Conservation (phyloP, 140 eudicot species). For the Ambrosia hybrid region DNA sequence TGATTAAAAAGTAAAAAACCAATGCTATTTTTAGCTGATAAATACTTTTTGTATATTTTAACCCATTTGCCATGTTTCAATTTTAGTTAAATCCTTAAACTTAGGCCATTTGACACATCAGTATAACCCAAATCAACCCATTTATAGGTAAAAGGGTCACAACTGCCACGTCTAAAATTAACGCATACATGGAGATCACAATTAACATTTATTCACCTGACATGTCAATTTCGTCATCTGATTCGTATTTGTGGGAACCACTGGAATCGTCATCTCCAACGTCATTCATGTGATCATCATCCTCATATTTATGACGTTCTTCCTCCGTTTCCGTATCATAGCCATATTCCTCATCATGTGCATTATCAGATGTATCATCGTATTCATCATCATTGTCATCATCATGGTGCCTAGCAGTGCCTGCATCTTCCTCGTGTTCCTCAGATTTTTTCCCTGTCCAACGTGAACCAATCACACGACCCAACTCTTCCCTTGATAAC, state of each 20-base stretch:
- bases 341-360: slow-evolving; percentile 61
- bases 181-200: neutral
- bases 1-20: too few species aligned
- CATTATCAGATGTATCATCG: slow-evolving; percentile 48
- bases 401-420: slow-evolving; percentile 22
- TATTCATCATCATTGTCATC: slow-evolving; percentile 31
- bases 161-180: neutral
- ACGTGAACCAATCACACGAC: slow-evolving; percentile 88
- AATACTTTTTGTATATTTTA: too few species aligned
- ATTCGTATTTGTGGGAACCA: slow-evolving; percentile 51
- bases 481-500: slow-evolving; percentile 88
- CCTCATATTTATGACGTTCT: slow-evolving; percentile 51
- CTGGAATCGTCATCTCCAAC: slow-evolving; percentile 42
- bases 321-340: slow-evolving; percentile 77
- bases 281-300: slow-evolving; percentile 52
- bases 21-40: too few species aligned
- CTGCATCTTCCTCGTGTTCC: slow-evolving; percentile 41
- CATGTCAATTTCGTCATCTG: slow-evolving; percentile 71
- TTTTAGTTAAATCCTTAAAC: too few species aligned
- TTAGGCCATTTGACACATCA: too few species aligned
- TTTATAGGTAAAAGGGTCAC: too few species aligned
- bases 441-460: slow-evolving; percentile 89
- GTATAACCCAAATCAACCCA: too few species aligned
- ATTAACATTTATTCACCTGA: slow-evolving; percentile 49
- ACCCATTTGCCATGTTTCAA: too few species aligned